Base-by-base conservation (phyloP, 805 yeast species). In the Saccharomyces mikatae region DNA sequence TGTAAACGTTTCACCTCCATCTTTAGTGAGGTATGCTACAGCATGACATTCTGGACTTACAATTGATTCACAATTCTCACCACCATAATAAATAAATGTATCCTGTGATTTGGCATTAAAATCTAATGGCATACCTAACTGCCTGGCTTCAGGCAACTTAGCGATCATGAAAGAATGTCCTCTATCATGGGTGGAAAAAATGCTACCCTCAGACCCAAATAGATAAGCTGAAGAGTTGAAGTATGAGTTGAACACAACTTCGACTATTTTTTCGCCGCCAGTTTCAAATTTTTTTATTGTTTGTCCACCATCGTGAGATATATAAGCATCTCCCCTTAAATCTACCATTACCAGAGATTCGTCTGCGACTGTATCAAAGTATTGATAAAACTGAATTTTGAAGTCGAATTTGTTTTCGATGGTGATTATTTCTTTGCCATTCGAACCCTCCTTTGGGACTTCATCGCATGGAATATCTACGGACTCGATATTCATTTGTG, bases 221-320 rank as follows among this genome's bases (percentile, higher is more conserved):
- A 70, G 50, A 48, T 69, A 70, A 0, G 74, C 73, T 13, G 63
- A 60, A 1, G 62, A 55, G 31, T 62, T 62, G 56, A 65, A 64
- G 52, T 58, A 78, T 6, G 81, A 81, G 58, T 94, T 90, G 47
- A 81, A 80, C 46, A 74, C 73, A n/a, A 86, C 74, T n/a, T 79
- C 80, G 4, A 76, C 56, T 49, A 86, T 74, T 14, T 73, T 74
- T 17, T 80, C 75, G 6, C 66, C 68, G 11, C 56, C 49, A 47
- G 63, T 58, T 1, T 74, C 71, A 22, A 80, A 67, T 51, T 63
- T 65, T 28, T 67, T 68, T 71, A 86, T 80, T 1, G 65, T 62
- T 3, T 69, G 62, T 13, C 92, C 92, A 46, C 87, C 87, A 66
- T 89, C 83, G 60, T 79, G 84, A 0, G 97, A 87, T 6, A 88